Conservation (phyloP, 2,329 filamentous ascomycete species). For the Curvularia lunata region DNA sequence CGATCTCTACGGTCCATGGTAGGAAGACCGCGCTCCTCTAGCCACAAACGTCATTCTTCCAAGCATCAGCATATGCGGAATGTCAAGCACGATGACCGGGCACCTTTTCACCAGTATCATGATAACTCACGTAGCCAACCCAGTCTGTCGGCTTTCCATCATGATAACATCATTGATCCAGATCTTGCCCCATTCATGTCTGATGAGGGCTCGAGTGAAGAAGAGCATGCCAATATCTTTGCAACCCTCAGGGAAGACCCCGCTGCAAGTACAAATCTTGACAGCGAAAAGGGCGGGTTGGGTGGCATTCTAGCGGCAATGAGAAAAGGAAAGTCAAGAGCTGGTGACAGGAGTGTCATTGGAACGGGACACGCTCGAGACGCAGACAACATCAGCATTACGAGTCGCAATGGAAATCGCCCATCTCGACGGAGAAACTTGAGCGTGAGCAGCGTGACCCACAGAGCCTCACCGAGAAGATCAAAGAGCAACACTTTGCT, state of each 20-base stretch:
- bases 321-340: slow-evolving; percentile 75
- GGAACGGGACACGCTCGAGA: slow-evolving; percentile 70
- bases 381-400: slow-evolving; percentile 67
- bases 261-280: slow-evolving; percentile 65
- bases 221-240: slow-evolving; percentile 89
- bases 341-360: slow-evolving; percentile 73
- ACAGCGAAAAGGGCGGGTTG: slow-evolving; percentile 76
- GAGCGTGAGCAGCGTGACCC: slow-evolving; percentile 79
- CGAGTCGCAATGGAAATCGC: slow-evolving; percentile 66
- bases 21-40: slow-evolving; percentile 73
- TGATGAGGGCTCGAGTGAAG: slow-evolving; percentile 88
- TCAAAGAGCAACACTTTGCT: slow-evolving; percentile 61
- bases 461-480: slow-evolving; percentile 74
- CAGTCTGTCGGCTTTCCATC: slow-evolving; percentile 88
- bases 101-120: slow-evolving; percentile 81
- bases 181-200: slow-evolving; percentile 96
- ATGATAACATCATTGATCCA: slow-evolving; percentile 97
- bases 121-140: slow-evolving; percentile 71
- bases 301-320: slow-evolving; percentile 74
- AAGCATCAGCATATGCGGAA: slow-evolving; percentile 82
- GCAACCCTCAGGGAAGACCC: slow-evolving; percentile 71
- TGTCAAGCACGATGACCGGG: slow-evolving; percentile 81
- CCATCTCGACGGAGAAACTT: slow-evolving; percentile 77
- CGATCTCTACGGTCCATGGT: slow-evolving; percentile 79
- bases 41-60: slow-evolving; percentile 87